phyloP scores from a whole-genome alignment of 441 rosid species.

The Mallotus japonicus region DNA sequence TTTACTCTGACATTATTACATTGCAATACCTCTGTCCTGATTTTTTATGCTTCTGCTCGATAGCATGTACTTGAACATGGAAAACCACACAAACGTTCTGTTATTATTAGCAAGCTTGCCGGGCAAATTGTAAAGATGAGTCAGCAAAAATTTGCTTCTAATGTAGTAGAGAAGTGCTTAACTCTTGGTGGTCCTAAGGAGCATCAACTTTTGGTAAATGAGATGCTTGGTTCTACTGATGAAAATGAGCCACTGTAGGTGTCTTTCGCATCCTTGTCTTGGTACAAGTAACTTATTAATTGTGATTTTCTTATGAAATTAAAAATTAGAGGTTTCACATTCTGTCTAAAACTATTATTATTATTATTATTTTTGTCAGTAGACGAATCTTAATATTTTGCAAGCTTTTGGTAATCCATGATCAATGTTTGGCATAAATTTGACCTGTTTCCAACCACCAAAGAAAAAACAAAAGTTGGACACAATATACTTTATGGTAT shows the following conservation, averaged over 20 bases:
- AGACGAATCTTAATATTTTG: not conserved
- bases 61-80: constrained; percentile 93
- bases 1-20: not conserved
- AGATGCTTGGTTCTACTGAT: constrained; percentile 87
- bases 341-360: not conserved
- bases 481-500: too few species aligned
- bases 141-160: constrained; percentile 96
- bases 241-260: constrained; percentile 97
- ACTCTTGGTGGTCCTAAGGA: constrained; percentile 81
- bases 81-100: constrained; percentile 69
- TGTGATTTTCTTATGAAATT: not conserved
- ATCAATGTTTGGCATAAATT: not conserved
- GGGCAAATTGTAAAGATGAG: constrained; percentile 96
- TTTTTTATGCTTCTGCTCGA: constrained; percentile 23
- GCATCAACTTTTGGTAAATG: constrained; percentile 72
- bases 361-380: not conserved
- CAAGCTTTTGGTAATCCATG: not conserved
- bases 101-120: constrained; percentile 69
- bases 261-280: constrained; percentile 26
- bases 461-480: too few species aligned
- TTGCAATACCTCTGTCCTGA: constrained; percentile 1
- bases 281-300: not conserved
- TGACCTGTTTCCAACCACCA: too few species aligned
- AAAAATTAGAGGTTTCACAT: not conserved
- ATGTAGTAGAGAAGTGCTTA: constrained; percentile 89